phyloP scores from a whole-genome alignment of 2,329 filamentous ascomycete species.

The Elsinoe australis region DNA sequence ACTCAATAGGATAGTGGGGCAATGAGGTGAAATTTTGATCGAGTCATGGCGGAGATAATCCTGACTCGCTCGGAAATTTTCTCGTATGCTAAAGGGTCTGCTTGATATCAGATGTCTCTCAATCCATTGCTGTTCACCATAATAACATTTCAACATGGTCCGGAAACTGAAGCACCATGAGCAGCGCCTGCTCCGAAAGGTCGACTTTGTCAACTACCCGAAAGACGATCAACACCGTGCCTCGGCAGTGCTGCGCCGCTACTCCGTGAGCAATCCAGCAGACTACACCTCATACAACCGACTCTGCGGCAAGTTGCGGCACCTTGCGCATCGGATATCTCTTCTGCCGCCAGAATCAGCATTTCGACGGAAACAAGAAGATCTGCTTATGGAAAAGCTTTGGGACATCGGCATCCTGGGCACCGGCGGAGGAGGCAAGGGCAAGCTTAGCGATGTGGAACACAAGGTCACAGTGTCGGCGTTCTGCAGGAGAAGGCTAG shows the following conservation, averaged over 20 bases:
- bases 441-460: slow-evolving; percentile 64
- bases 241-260: slow-evolving; percentile 69
- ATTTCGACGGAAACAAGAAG: slow-evolving; percentile 74
- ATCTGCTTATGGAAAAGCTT: slow-evolving; percentile 81
- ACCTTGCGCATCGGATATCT: slow-evolving; percentile 81
- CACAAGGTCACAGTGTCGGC: slow-evolving; percentile 81
- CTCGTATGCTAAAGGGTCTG: no score
- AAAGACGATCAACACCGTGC: slow-evolving; percentile 81
- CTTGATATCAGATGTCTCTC: no score
- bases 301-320: slow-evolving; percentile 59
- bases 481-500: slow-evolving; percentile 74
- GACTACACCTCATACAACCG: slow-evolving; percentile 60
- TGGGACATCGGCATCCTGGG: slow-evolving; percentile 84
- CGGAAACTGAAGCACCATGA: slow-evolving; percentile 96
- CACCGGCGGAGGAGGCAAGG: slow-evolving; percentile 54
- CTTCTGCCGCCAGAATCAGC: slow-evolving; percentile 71
- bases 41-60: slow-evolving; percentile 15
- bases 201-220: slow-evolving; percentile 83
- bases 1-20: neutral
- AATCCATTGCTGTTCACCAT: no score
- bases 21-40: neutral
- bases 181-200: slow-evolving; percentile 83
- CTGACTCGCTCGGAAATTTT: slow-evolving; percentile 10
- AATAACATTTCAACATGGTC: slow-evolving; percentile 56
- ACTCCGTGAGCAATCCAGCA: slow-evolving; percentile 82